These are phyloP conservation scores for Pseudogymnoascus sp. DNA, from an alignment of 2,329 filamentous ascomycete genomes.

Conservation along the genomic window DNA sequence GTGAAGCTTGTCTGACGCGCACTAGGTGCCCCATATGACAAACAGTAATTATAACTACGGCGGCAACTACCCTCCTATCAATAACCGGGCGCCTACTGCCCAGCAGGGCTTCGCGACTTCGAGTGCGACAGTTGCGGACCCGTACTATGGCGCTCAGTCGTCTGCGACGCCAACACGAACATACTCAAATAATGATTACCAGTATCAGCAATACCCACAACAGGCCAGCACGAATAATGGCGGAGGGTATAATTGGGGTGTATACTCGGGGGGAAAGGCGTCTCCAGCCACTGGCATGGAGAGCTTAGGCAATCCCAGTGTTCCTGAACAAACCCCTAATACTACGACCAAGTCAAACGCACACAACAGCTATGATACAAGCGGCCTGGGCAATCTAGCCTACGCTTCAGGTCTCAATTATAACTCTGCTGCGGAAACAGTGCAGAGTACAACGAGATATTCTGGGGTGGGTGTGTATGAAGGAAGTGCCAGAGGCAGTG, in stretches of 20 bases:
- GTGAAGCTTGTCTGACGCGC: background rate
- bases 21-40: background rate
- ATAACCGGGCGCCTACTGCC: background rate
- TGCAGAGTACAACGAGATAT: background rate
- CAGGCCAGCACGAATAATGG: background rate
- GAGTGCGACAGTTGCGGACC: background rate
- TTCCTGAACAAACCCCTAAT: background rate
- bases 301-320: background rate
- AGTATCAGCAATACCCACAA: constrained; percentile 7
- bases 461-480: background rate
- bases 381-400: constrained; percentile 3
- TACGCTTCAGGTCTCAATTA: too few species aligned
- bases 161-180: background rate
- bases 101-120: background rate
- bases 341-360: background rate
- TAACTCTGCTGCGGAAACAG: background rate
- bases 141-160: background rate
- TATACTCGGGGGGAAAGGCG: background rate
- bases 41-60: background rate
- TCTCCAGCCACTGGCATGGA: background rate
- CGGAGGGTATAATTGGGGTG: constrained; percentile 2
- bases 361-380: constrained; percentile 4
- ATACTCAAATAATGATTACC: constrained; percentile 1
- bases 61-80: background rate
- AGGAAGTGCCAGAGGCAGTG: background rate